phyloP scores from a whole-genome alignment of 108 stramenopile genomes.

The Epithemia pelagica region DNA sequence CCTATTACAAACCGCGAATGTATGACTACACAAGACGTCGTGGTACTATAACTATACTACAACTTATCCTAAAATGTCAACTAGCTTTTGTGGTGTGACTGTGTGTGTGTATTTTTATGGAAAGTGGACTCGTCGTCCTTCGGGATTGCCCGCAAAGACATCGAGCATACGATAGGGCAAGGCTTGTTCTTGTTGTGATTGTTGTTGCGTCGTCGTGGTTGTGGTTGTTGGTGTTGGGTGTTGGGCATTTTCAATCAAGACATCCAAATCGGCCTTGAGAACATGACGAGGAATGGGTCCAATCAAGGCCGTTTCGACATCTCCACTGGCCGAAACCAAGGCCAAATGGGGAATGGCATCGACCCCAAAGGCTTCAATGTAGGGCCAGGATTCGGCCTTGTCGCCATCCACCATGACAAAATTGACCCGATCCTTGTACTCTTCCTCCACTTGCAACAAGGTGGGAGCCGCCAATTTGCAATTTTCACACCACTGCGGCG shows the following conservation, averaged over 20 bases:
- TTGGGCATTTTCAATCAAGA: slow-evolving; percentile 40
- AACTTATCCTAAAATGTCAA: too few relatives aligned
- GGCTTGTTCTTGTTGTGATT: not conserved
- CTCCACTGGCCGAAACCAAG: slow-evolving; percentile 52
- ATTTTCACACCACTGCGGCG: slow-evolving; percentile 56
- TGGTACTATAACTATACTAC: too few relatives aligned
- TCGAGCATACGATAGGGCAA: slow-evolving; percentile 73
- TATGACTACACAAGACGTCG: too few relatives aligned
- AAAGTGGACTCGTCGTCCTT: slow-evolving; percentile 45
- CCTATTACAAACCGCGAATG: too few relatives aligned
- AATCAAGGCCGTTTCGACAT: slow-evolving; percentile 81
- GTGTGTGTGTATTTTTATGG: slow-evolving; percentile 1
- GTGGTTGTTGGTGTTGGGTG: not conserved
- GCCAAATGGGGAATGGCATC: slow-evolving; percentile 84
- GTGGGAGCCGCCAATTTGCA: slow-evolving; percentile 69
- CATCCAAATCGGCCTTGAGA: slow-evolving; percentile 61
- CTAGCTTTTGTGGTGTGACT: too few relatives aligned
- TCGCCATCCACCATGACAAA: slow-evolving; percentile 77
- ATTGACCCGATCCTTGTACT: slow-evolving; percentile 60
- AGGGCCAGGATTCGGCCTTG: slow-evolving; percentile 43
- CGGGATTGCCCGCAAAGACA: slow-evolving; percentile 58
- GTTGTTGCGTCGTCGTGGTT: not conserved
- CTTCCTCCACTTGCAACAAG: slow-evolving; percentile 44
- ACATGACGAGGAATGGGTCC: slow-evolving; percentile 66
- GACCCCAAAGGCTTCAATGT: slow-evolving; percentile 67